phyloP scores from a whole-genome alignment of 23 red algal genomes.

The Cyanidiococcus yangmingshanensis region DNA sequence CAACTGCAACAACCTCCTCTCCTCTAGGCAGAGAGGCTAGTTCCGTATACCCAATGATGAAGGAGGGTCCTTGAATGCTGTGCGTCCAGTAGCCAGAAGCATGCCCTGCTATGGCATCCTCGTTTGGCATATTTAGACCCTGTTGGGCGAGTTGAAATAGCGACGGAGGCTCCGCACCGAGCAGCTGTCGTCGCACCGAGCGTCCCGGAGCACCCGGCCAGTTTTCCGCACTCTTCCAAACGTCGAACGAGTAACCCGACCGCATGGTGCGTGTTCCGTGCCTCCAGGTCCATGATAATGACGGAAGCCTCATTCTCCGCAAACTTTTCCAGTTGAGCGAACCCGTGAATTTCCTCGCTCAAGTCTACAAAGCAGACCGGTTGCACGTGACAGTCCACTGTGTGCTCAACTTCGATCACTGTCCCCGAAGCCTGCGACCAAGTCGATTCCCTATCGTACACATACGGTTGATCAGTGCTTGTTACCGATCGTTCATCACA shows the following conservation, averaged over 20 bases:
- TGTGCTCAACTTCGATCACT: background rate
- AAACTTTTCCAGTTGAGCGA: conserved; percentile 12
- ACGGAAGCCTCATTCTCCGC: background rate
- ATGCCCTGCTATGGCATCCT: background rate
- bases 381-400: conserved; percentile 13
- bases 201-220: background rate
- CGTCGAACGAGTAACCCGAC: background rate
- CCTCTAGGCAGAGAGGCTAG: conserved; percentile 19
- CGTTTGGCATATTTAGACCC: background rate
- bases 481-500: no score
- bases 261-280: background rate
- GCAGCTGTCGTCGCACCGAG: background rate
- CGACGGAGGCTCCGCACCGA: conserved; percentile 8
- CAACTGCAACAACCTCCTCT: conserved; percentile 42
- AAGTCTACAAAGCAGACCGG: conserved; percentile 12
- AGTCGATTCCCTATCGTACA: background rate
- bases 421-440: background rate
- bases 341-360: conserved; percentile 21
- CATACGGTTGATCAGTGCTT: background rate
- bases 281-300: conserved; percentile 1
- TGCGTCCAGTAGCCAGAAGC: conserved; percentile 44
- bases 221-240: background rate
- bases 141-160: background rate
- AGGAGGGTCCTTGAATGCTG: conserved; percentile 66
- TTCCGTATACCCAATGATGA: conserved; percentile 63